Evolutionary conservation across 2,329 filamentous ascomycete genomes (phyloP).

Genomic region (Alternaria conjuncta): DNA sequence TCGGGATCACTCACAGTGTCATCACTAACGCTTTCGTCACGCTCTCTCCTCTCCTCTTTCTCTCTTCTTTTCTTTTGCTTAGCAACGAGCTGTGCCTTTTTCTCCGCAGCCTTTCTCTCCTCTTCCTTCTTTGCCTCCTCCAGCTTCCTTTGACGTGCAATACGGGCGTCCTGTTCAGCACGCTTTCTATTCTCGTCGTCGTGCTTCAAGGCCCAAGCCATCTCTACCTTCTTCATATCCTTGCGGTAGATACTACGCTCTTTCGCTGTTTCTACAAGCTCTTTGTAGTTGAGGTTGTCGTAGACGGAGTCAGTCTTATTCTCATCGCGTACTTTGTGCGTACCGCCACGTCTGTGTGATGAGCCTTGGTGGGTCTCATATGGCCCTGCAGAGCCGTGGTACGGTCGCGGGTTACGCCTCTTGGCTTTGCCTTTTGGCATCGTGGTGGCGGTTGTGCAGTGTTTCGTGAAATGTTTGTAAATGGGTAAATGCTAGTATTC

Average conservation of each 20-base stretch:
- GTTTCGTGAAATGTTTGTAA: background rate
- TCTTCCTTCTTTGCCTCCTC: constrained; percentile 16
- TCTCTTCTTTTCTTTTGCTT: constrained; percentile 15
- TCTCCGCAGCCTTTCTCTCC: constrained; percentile 9
- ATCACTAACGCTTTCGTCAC: constrained; percentile 26
- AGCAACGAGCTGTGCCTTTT: constrained; percentile 2
- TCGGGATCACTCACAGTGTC: constrained; percentile 4
- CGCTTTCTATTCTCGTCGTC: constrained; percentile 18
- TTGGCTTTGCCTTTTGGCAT: constrained; percentile 27
- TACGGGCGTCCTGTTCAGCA: constrained; percentile 13
- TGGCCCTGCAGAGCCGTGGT: background rate
- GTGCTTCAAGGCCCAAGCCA: constrained; percentile 30
- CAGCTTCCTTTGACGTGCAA: constrained; percentile 15
- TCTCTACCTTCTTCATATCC: constrained; percentile 40
- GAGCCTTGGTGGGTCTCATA: constrained; percentile 20
- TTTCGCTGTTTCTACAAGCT: constrained; percentile 26
- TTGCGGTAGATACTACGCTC: constrained; percentile 33
- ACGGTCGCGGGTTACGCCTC: constrained; percentile 7
- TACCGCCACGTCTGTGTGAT: constrained; percentile 37
- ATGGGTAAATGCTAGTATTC: background rate
- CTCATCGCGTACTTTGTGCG: constrained; percentile 35
- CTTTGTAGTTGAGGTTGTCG: constrained; percentile 32
- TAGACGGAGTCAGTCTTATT: constrained; percentile 38
- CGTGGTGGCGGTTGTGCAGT: background rate
- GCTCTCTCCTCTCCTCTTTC: constrained; percentile 11